These are phyloP conservation scores for Yamadazyma siamensis DNA, from an alignment of 1,139 yeast genomes.

Conservation along the genomic window DNA sequence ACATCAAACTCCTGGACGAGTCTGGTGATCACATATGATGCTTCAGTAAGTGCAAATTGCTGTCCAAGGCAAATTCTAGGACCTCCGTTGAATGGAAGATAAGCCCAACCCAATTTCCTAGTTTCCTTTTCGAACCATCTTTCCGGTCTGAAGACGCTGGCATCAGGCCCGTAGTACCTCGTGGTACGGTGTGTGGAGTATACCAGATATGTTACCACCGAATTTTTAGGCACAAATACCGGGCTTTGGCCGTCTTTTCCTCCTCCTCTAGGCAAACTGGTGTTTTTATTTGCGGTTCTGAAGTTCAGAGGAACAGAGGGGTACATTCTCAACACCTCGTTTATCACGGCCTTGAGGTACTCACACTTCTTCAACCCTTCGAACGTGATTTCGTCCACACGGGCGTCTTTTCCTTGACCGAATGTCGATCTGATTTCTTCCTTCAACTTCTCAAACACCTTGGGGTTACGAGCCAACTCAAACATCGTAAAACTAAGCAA, in stretches of 20 bases:
- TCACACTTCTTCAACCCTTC: slow-evolving; percentile 46
- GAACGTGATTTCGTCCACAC: slow-evolving; percentile 32
- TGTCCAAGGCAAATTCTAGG: slow-evolving; percentile 55
- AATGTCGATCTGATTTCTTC: slow-evolving; percentile 27
- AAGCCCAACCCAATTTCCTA: slow-evolving; percentile 36
- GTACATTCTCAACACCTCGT: slow-evolving; percentile 47
- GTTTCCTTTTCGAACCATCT: slow-evolving; percentile 32
- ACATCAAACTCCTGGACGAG: slow-evolving; percentile 28
- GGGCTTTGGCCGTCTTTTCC: slow-evolving; percentile 42
- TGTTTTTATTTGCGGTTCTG: slow-evolving; percentile 39
- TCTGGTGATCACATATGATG: slow-evolving; percentile 40
- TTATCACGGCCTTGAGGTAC: slow-evolving; percentile 42
- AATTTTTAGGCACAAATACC: slow-evolving; percentile 37
- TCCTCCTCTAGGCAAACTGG: slow-evolving; percentile 50
- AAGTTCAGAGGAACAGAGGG: slow-evolving; percentile 51
- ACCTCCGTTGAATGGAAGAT: slow-evolving; percentile 52
- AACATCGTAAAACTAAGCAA: slow-evolving; percentile 34
- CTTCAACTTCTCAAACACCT: slow-evolving; percentile 27
- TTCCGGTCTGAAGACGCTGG: slow-evolving; percentile 41
- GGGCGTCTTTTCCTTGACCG: slow-evolving; percentile 30
- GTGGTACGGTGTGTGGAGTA: slow-evolving; percentile 39
- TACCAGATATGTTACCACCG: slow-evolving; percentile 34
- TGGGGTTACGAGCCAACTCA: slow-evolving; percentile 39
- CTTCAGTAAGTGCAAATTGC: slow-evolving; percentile 54
- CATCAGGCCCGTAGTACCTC: slow-evolving; percentile 42